Evolutionary conservation across 2,329 filamentous ascomycete genomes (phyloP), one percentile per base, ranked within the genome.

Genomic region (Xylaria sp.): DNA sequence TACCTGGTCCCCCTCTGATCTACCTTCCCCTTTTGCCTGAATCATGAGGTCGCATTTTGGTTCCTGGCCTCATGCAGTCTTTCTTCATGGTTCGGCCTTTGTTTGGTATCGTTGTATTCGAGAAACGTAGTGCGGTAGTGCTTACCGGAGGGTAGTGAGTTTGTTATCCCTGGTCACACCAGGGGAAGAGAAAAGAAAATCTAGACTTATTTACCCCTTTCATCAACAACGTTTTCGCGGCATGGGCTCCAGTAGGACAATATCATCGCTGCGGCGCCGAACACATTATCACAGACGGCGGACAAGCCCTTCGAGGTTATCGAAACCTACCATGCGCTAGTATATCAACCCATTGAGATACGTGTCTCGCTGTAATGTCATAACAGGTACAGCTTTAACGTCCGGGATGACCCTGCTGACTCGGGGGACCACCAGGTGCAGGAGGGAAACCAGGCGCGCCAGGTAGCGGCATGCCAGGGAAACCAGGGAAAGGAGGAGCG

Each of bases 401-500:
- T 42, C 76, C 77, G 19, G 74, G 75, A 23, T 71, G 68, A 23
- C 73, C 72, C 19, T 73, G 73, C 11, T 67, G 68, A 44, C 72
- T 73, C 1, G 70, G 71, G 16, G 71, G 60, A 1, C 62, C 58
- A 19, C 71, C 75, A 55, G 56, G 76, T 18, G 69, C 70, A 4
- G 69, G 69, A 30, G 68, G 61, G 55, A 71, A 71, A 5, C 66
- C 67, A 39, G 64, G 60, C 8, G 62, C 64, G 4, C 68, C 69
- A 52, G 74, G 70, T 19, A 75, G 75, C 9, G 75, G 66, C 49
- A 51, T 51, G 23, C 49, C 49, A 2, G 72, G 73, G 8, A 75
- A 73, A 2, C 68, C 71, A 3, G 76, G 76, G 59, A 78, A 78
- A 5, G 80, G 79, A 5, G 82, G 80, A 47, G 80, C 77, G 62